These are phyloP conservation scores for Arthroderma sp. DNA, from an alignment of 2,329 filamentous ascomycete genomes.

Conservation along the genomic window DNA sequence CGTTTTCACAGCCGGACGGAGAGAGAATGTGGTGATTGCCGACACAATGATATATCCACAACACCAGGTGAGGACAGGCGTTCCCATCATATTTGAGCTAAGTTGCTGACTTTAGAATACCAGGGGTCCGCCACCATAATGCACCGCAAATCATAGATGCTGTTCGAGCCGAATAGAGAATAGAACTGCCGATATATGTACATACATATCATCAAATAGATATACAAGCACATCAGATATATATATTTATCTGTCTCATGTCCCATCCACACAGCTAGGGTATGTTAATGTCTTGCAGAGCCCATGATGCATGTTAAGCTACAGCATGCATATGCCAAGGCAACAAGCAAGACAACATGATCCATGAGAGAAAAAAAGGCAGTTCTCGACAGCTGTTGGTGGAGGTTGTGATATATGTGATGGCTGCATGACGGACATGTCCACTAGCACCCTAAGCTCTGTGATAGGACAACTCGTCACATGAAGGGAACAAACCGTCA, in stretches of 20 bases:
- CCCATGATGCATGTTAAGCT: too few species aligned
- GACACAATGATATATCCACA: conserved; percentile 79
- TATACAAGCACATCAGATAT: not conserved
- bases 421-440: too few species aligned
- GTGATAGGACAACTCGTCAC: too few species aligned
- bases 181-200: not conserved
- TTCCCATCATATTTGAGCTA: not conserved
- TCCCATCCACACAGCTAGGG: too few species aligned
- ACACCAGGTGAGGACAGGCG: conserved; percentile 55
- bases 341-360: not conserved
- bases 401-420: too few species aligned
- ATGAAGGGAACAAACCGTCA: too few species aligned
- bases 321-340: not conserved
- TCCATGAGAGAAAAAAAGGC: not conserved
- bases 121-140: conserved; percentile 6
- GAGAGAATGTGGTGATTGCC: conserved; percentile 82
- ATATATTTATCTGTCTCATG: not conserved
- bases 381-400: too few species aligned
- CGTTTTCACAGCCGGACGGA: conserved; percentile 69
- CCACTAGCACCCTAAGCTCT: too few species aligned
- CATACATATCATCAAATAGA: not conserved
- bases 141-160: conserved; percentile 6
- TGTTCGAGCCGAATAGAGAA: not conserved
- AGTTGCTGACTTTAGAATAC: not conserved
- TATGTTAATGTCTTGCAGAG: too few species aligned